Conservation (phyloP, 2,329 filamentous ascomycete genomes). For the Calonectria hongkongensis region DNA sequence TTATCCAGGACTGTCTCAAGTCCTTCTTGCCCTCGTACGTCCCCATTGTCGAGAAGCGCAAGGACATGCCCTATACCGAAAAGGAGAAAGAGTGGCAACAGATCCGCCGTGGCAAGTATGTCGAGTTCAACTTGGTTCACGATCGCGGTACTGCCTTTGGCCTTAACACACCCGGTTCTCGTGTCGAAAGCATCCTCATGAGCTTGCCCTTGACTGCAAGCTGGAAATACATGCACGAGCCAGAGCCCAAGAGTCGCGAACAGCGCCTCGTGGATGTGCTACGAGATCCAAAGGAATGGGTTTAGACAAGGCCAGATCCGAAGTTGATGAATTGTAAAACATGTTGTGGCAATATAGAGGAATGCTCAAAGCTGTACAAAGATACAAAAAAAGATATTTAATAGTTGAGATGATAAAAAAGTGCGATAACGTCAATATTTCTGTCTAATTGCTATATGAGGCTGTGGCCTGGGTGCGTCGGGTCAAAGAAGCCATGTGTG, state of each 20-base stretch:
- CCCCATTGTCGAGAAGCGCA: slow-evolving; percentile 90
- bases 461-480: not conserved
- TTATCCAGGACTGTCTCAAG: slow-evolving; percentile 88
- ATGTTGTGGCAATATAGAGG: slow-evolving; percentile 47
- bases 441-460: not conserved
- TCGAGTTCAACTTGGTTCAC: slow-evolving; percentile 98
- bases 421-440: not conserved
- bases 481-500: not conserved
- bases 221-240: slow-evolving; percentile 97
- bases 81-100: slow-evolving; percentile 98
- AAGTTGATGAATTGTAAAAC: slow-evolving; percentile 49
- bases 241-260: slow-evolving; percentile 84
- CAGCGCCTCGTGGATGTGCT: slow-evolving; percentile 86
- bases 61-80: slow-evolving; percentile 92
- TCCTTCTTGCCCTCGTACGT: slow-evolving; percentile 94
- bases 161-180: slow-evolving; percentile 90
- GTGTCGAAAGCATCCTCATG: slow-evolving; percentile 98
- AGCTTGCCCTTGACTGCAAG: slow-evolving; percentile 93
- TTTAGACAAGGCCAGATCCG: slow-evolving; percentile 62
- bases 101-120: slow-evolving; percentile 93
- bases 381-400: slow-evolving; percentile 31
- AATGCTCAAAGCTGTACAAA: slow-evolving; percentile 44
- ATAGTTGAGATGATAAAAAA: slow-evolving; percentile 6
- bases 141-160: slow-evolving; percentile 97
- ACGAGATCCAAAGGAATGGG: slow-evolving; percentile 79